Conservation (phyloP, 305 asterid genomes). For the Fraxinus velutina region DNA sequence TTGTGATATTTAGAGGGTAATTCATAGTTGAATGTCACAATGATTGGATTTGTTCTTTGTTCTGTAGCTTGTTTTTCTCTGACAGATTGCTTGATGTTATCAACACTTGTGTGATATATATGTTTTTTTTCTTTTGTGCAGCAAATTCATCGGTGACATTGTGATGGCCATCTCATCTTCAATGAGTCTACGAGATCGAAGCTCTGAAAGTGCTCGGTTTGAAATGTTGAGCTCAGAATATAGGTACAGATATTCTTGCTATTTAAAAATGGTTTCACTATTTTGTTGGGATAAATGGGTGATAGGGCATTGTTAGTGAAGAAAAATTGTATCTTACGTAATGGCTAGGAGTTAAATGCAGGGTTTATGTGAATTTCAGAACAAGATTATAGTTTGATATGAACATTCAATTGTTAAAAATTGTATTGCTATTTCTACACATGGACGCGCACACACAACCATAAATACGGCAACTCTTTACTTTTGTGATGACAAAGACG, state of each 20-base stretch:
- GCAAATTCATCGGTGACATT: slow-evolving; percentile 89
- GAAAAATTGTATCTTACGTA: not conserved
- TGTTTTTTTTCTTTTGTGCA: slow-evolving; percentile 30
- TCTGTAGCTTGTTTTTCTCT: slow-evolving; percentile 13
- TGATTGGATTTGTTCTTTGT: not conserved
- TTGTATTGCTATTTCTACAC: not conserved
- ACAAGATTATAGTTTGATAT: slow-evolving; percentile 1
- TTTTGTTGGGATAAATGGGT: not conserved
- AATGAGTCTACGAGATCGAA: slow-evolving; percentile 71
- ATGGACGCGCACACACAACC: not conserved
- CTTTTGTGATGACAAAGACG: no score
- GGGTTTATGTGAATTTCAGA: not conserved
- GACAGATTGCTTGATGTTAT: slow-evolving; percentile 21
- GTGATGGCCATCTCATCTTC: slow-evolving; percentile 90
- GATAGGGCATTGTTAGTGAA: not conserved
- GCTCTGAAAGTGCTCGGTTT: slow-evolving; percentile 93
- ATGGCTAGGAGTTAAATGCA: not conserved
- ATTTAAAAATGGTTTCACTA: not conserved
- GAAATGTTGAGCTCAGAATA: slow-evolving; percentile 76
- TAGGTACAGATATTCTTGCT: slow-evolving; percentile 49
- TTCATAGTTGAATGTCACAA: slow-evolving; percentile 5
- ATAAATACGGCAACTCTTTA: not conserved
- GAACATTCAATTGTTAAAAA: not conserved
- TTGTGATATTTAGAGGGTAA: slow-evolving; percentile 6
- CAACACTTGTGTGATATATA: not conserved